phyloP scores from a whole-genome alignment of 352 stramenopile genomes.

The Pythium rhizo-oryzae region DNA sequence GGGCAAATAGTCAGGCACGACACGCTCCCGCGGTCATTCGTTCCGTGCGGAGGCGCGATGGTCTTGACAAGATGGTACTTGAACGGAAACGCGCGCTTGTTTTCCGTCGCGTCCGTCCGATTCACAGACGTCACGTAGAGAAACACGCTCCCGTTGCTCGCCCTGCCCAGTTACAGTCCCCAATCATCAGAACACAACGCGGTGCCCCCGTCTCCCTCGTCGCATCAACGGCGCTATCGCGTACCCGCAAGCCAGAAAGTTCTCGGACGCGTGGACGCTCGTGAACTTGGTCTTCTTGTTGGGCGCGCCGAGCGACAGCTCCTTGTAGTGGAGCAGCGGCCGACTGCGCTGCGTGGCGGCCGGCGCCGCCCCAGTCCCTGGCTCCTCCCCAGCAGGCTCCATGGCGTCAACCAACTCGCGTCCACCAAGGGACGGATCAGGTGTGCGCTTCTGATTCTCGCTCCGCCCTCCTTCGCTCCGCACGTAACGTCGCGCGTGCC shows the following conservation, averaged over 20 bases:
- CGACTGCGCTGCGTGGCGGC: constrained; percentile 36
- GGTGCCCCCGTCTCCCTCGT: too few relatives aligned
- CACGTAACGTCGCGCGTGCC: too few relatives aligned
- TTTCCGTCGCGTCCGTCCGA: constrained; percentile 33
- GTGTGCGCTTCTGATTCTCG: neutral
- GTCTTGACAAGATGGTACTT: constrained; percentile 91
- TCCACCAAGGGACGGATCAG: neutral
- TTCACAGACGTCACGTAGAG: constrained; percentile 71
- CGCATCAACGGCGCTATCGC: neutral
- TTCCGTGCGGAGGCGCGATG: constrained; percentile 70
- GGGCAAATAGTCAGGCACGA: constrained; percentile 83
- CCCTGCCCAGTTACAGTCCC: constrained; percentile 25
- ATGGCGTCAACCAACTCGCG: neutral
- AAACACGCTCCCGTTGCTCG: constrained; percentile 82
- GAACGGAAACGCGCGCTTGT: constrained; percentile 36
- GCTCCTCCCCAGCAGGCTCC: constrained; percentile 29
- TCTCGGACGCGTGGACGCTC: constrained; percentile 83
- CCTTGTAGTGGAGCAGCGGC: constrained; percentile 75
- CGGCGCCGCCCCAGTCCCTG: constrained; percentile 20
- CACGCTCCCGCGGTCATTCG: constrained; percentile 64
- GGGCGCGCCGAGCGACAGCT: constrained; percentile 55
- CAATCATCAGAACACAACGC: neutral
- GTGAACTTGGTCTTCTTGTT: constrained; percentile 70
- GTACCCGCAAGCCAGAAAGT: constrained; percentile 81
- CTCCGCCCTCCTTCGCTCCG: neutral